Base-by-base conservation (phyloP, 805 yeast species). In the Debaryomyces prosopidis region DNA sequence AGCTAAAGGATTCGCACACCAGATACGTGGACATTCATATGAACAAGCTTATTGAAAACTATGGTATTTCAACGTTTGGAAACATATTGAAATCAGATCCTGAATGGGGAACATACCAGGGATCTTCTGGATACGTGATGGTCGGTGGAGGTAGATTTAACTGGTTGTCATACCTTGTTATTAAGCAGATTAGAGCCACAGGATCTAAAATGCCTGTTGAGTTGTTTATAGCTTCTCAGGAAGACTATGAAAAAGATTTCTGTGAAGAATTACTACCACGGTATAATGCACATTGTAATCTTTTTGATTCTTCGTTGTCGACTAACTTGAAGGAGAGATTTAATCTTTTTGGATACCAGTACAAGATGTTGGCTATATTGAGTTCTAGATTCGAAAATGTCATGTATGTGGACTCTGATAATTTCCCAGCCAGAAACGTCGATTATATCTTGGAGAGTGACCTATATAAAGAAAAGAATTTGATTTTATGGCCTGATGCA, bases 401-500 rank as follows among this genome's bases (percentile, higher is more conserved):
- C 8, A 55, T 79, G 34, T 71, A 78, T 47, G 51, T 79, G 28
- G 84, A 79, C 54, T 73, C 80, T 8, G 84, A 79, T 55, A 72
- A 78, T 52, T 69, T 75, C 53, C 80, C 78, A 2, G 59, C 71
- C 12, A 55, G 49, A 33, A 64, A 68, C 53, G 62, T 74, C 14
- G 81, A 79, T 42, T 63, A 65, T 41, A 65, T 84, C 35, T 77
- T 83, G 43, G 59, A 60, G 1, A 71, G 79, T 28, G 58, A 67
- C 10, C 64, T 70, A 6, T 82, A 66, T 62, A 53, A 59, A 80
- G 84, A 46, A 8, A 63, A 64, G 14, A 76, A 79, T 0, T 57
- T 83, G 43, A 66, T 82, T 8, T 47, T 81, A 7, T 83, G 89
- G 88, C 89, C 89, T 3, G 88, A 83, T 62, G 78, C 79, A 30